Evolutionary conservation across 192 early-diverging fungal genomes (phyloP), one percentile per base, ranked within the genome.

Genomic region (Linderina pennispora): DNA sequence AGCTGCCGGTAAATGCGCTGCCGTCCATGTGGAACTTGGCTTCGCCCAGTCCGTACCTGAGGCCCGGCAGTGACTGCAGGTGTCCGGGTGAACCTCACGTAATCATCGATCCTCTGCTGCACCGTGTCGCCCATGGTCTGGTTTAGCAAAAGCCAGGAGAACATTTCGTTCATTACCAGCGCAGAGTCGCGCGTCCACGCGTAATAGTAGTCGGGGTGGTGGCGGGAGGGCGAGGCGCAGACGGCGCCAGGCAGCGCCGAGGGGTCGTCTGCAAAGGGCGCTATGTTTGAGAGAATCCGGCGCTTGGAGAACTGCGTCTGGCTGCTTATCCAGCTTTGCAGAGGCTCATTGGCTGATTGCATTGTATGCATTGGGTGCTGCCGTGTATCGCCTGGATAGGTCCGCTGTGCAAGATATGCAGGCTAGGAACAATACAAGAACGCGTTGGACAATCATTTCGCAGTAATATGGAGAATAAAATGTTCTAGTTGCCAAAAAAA

Each of bases 161-260:
- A 8, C 0, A 71, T 40, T n/a, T 70, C 76, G 43, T 52, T 40
- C 77, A 83, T 79, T 8, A 69, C 66, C 10, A 87, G 66, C 5
- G 77, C 82, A 13, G 80, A 52, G 33, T 87, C 86, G 7, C 87
- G 62, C 9, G 77, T 77, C 89, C 89, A 91, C 13, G 71, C 39
- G 36, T 85, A 91, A 33, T 72, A 91, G 70, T 91, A 91, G 64
- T 91, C 70, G 1, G 80, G 84, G 13, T 59, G 37, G 0, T 20
- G 16, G 11, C 53, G 53, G 14, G 65, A 69, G 0, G 74, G 74
- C 19, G 74, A 76, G 8, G 74, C 74, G 17, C 62, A 68, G 4
- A 76, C 45, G 0, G 74, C 61, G 8, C 74, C 74, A 4, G 67
- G 23, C 38, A 56, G 20, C 3, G 72, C 65, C 1, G 17, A 15